These are phyloP conservation scores for Pseudogymnoascus sp. DNA, from an alignment of 2,329 filamentous ascomycete genomes.

Conservation along the genomic window DNA sequence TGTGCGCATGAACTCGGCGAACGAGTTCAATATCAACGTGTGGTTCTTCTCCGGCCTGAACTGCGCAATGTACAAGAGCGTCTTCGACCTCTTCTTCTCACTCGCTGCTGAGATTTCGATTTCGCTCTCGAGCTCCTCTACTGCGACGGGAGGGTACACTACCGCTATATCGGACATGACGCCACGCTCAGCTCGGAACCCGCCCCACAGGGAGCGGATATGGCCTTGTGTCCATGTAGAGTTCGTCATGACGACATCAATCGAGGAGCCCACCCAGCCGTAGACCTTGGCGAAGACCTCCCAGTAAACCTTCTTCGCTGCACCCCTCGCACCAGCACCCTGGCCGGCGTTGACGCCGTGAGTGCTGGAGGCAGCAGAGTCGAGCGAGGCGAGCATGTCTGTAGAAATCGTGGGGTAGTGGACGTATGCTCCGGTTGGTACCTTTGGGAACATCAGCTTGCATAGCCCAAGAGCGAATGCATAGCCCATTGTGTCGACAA, in stretches of 20 bases:
- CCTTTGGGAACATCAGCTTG: slow-evolving; percentile 70
- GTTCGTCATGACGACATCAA: slow-evolving; percentile 97
- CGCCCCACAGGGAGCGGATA: slow-evolving; percentile 73
- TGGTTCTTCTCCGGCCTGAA: slow-evolving; percentile 98
- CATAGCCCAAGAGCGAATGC: slow-evolving; percentile 80
- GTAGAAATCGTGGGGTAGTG: slow-evolving; percentile 98
- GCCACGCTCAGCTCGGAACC: slow-evolving; percentile 38
- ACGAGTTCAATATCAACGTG: slow-evolving; percentile 74
- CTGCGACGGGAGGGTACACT: slow-evolving; percentile 88
- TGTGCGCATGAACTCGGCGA: slow-evolving; percentile 64
- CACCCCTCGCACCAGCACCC: slow-evolving; percentile 64
- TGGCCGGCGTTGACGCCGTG: slow-evolving; percentile 74
- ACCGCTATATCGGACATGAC: slow-evolving; percentile 55
- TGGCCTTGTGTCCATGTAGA: slow-evolving; percentile 89
- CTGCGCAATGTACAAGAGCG: slow-evolving; percentile 88
- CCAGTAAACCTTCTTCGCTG: slow-evolving; percentile 78
- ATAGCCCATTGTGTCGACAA: slow-evolving; percentile 97
- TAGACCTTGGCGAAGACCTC: slow-evolving; percentile 75
- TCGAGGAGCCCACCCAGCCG: slow-evolving; percentile 69
- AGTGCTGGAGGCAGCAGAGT: slow-evolving; percentile 45
- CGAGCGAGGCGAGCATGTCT: slow-evolving; percentile 85
- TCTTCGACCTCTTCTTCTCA: slow-evolving; percentile 62
- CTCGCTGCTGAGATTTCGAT: slow-evolving; percentile 64
- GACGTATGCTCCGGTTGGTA: slow-evolving; percentile 88
- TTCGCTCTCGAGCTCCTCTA: slow-evolving; percentile 70